phyloP scores from a whole-genome alignment of 768 basidiomycete species.

The Grammothele lineata region DNA sequence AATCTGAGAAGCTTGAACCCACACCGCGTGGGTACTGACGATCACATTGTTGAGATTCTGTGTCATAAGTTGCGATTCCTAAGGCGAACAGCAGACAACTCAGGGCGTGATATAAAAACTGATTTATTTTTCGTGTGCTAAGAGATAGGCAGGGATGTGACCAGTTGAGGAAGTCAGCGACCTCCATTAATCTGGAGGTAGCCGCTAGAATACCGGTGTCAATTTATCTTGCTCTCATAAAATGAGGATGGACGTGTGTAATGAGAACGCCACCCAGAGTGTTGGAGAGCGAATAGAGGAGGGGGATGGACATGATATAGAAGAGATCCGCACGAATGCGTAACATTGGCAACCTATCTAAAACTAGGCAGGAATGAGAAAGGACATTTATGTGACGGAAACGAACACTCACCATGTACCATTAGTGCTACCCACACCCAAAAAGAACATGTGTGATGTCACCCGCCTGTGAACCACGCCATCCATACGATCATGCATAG shows the following conservation, averaged over 20 bases:
- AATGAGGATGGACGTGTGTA: conserved; percentile 89
- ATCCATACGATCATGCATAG: conserved; percentile 25
- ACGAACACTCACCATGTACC: no score
- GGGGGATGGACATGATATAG: no score
- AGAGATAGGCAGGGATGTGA: conserved; percentile 4
- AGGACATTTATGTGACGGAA: no score
- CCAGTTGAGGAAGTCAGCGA: conserved; percentile 9
- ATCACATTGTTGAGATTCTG: no score
- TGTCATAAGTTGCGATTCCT: no score
- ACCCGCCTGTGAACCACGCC: conserved; percentile 51
- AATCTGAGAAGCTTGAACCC: neutral
- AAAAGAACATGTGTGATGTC: conserved; percentile 28
- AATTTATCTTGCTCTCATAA: conserved; percentile 79
- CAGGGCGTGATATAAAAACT: no score
- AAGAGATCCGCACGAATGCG: neutral
- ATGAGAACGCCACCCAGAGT: conserved; percentile 87
- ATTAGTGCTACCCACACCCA: no score
- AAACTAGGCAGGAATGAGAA: no score
- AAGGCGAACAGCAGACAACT: no score
- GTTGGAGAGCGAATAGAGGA: conserved; percentile 78
- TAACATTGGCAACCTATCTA: no score
- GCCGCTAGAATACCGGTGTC: conserved; percentile 8
- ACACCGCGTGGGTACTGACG: no score
- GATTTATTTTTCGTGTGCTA: no score
- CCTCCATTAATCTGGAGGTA: conserved; percentile 9